phyloP scores from a whole-genome alignment of 1,139 yeast species.

The Scheffersomyces titani region DNA sequence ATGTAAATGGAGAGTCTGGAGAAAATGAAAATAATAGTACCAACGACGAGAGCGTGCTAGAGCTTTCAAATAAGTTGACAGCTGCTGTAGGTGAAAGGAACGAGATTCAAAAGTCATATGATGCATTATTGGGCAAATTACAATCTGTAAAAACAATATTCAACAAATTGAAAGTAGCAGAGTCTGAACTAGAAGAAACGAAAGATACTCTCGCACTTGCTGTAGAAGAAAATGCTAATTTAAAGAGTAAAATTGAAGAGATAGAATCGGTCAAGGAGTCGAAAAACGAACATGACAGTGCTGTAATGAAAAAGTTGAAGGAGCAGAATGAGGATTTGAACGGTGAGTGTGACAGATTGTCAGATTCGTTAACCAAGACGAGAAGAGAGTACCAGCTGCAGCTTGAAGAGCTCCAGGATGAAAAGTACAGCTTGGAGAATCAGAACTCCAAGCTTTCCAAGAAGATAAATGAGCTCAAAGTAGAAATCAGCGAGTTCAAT shows the following conservation, averaged over 20 bases:
- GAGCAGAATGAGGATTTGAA: constrained; percentile 59
- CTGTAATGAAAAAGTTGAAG: constrained; percentile 30
- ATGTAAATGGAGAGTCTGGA: constrained; percentile 1
- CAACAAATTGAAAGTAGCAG: constrained; percentile 73
- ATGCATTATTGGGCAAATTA: constrained; percentile 69
- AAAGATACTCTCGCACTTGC: constrained; percentile 39
- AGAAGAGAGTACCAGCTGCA: constrained; percentile 49
- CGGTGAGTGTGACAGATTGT: constrained; percentile 65
- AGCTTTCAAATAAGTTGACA: constrained; percentile 1
- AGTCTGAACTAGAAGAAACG: constrained; percentile 62
- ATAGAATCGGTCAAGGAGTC: constrained; percentile 6
- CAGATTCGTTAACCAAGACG: constrained; percentile 47
- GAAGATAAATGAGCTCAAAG: constrained; percentile 40
- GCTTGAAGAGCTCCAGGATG: constrained; percentile 45
- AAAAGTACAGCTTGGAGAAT: constrained; percentile 47
- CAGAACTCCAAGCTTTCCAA: constrained; percentile 33
- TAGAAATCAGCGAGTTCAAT: constrained; percentile 47
- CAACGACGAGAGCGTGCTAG: constrained; percentile 1
- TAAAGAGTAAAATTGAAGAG: constrained; percentile 5
- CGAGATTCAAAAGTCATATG: constrained; percentile 69
- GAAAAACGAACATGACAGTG: constrained; percentile 10
- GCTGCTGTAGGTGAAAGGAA: constrained; percentile 53
- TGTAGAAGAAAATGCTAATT: constrained; percentile 24
- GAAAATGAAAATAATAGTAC: constrained; percentile 2
- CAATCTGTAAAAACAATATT: constrained; percentile 80